Evolutionary conservation across 495 filamentous ascomycete species (phyloP), one percentile per base, ranked within the genome.

Genomic region (Mytilinidion resinicola): DNA sequence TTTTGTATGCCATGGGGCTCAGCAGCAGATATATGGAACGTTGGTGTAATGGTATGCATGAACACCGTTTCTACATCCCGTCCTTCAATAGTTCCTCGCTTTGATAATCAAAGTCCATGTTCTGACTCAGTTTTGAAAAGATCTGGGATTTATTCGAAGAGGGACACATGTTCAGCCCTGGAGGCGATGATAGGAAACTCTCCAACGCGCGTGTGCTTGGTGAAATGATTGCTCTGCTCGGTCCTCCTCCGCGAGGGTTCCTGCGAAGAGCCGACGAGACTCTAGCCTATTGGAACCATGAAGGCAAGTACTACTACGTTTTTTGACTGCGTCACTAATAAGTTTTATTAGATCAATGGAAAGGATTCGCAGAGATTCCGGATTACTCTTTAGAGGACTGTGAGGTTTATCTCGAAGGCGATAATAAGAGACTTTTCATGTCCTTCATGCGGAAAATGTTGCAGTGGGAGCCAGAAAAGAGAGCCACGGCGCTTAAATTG

Each of bases 1-100:
- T 7, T 51, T 7, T n/a, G 34, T 8, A 51, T 51, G 48, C 15
- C 15, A 11, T 51, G 48, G 48, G n/a, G 8, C 8, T 30, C 48
- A 14, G 11, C 17, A 15, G 48, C n/a, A 33, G 48, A 51, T 21
- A 51, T 51, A 15, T 51, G 48, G 48, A 30, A 25, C n/a, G 19
- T 51, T 51, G 48, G 34, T 19, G 48, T 51, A n/a, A 8, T 51
- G 48, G 48, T 51, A 33, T 21, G 48, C 15, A 11, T 17, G 25
- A 30, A 30, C 25, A 6, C 25, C 6, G 6, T 6, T 30, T 6
- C 25, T 30, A n/a, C n/a, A n/a, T 30, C 25, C 25, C 25, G 25
- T 30, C 25, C 25, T 6, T 30, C 3, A 30, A 30, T 3, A 30
- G 25, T 6, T 30, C 25, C 25, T 30, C 6, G 25, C 25, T 30